These are phyloP conservation scores for Tilletia walkeri DNA, from an alignment of 1,284 basidiomycete genomes.

Conservation along the genomic window DNA sequence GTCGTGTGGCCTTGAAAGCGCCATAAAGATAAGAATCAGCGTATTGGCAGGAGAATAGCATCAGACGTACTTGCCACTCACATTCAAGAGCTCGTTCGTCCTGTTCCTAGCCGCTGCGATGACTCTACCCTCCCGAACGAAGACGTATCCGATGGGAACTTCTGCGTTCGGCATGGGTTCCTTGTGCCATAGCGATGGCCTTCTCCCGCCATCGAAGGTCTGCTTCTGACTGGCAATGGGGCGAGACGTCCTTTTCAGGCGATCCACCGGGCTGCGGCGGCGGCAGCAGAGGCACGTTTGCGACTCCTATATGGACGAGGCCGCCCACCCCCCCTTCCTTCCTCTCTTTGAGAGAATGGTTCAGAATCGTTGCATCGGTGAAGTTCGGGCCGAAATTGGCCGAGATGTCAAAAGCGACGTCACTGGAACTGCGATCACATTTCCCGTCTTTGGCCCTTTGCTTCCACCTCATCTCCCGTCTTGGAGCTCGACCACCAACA, in stretches of 20 bases:
- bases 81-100: conserved; percentile 75
- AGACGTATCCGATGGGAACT: conserved; percentile 95
- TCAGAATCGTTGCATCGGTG: not conserved
- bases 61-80: conserved; percentile 49
- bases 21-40: too few relatives aligned
- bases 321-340: not conserved
- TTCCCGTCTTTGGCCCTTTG: too few relatives aligned
- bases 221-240: conserved; percentile 40
- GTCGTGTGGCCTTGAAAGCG: conserved; percentile 76
- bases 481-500: too few relatives aligned
- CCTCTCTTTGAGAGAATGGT: not conserved
- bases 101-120: conserved; percentile 87
- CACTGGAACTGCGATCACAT: not conserved
- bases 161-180: conserved; percentile 82
- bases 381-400: not conserved
- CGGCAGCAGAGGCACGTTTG: conserved; percentile 12
- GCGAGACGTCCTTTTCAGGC: conserved; percentile 37
- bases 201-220: conserved; percentile 53
- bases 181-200: conserved; percentile 49
- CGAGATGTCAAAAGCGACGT: not conserved
- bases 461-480: too few relatives aligned
- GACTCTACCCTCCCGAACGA: conserved; percentile 71
- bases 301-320: not conserved
- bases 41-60: too few relatives aligned
- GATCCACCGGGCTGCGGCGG: conserved; percentile 37